Conservation (phyloP, 2,329 filamentous ascomycete genomes). For the Ceratocystiopsis brevicomis region DNA sequence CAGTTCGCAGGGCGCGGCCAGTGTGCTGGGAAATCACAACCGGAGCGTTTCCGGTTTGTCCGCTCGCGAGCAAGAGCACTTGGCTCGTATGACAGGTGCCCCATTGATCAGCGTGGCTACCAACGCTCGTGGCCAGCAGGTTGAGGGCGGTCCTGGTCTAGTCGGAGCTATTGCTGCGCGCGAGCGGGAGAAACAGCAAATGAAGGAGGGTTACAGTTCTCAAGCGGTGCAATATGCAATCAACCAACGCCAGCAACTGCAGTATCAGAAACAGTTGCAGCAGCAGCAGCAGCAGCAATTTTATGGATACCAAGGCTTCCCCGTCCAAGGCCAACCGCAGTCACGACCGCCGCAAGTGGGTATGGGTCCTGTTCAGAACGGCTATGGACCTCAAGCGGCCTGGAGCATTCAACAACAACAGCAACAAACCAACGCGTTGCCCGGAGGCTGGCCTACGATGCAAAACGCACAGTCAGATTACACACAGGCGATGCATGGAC, state of each 20-base stretch:
- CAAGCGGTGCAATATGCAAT: slow-evolving; percentile 58
- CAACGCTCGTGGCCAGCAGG: slow-evolving; percentile 27
- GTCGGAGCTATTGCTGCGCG: slow-evolving; percentile 64
- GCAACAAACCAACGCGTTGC: neutral
- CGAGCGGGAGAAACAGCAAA: slow-evolving; percentile 56
- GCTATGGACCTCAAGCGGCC: neutral
- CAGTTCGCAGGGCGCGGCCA: slow-evolving; percentile 38
- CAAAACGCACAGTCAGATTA: slow-evolving; percentile 3
- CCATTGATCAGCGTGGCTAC: slow-evolving; percentile 53
- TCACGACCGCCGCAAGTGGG: neutral
- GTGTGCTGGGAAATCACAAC: slow-evolving; percentile 20
- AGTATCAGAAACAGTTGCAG: slow-evolving; percentile 18
- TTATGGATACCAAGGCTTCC: slow-evolving; percentile 8
- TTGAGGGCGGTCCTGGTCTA: slow-evolving; percentile 41
- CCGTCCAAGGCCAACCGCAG: slow-evolving; percentile 9
- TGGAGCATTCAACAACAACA: too few species aligned
- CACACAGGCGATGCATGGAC: neutral
- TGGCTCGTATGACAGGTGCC: slow-evolving; percentile 63
- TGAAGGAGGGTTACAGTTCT: slow-evolving; percentile 49
- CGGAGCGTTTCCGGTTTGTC: slow-evolving; percentile 31
- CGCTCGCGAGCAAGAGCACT: slow-evolving; percentile 71
- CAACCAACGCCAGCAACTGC: slow-evolving; percentile 36
- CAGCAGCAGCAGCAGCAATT: slow-evolving; percentile 14
- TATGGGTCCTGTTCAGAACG: neutral
- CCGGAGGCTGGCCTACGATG: slow-evolving; percentile 3